phyloP scores from a whole-genome alignment of 176 grass and related monocot genomes.

The Musa itinerans region DNA sequence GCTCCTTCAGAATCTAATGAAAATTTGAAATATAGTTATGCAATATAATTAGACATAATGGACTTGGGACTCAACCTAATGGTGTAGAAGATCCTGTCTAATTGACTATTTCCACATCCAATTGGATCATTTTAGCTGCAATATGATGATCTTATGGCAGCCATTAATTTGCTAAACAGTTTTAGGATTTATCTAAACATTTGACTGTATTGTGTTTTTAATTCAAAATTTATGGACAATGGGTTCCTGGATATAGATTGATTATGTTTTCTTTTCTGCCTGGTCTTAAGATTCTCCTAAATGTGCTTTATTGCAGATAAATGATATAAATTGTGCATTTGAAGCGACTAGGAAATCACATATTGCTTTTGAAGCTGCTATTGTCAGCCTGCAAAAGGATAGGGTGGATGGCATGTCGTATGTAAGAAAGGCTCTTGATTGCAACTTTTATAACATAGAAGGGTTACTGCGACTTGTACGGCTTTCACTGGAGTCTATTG shows the following conservation, averaged over 20 bases:
- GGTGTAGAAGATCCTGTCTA: too few species aligned
- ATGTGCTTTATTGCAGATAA: conserved; percentile 34
- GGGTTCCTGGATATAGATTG: background rate
- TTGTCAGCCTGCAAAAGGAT: conserved; percentile 24
- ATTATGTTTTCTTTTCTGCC: background rate
- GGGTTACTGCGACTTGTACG: conserved; percentile 57
- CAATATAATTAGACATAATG: too few species aligned
- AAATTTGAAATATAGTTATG: too few species aligned
- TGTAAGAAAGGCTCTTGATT: conserved; percentile 59
- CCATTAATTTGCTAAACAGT: too few species aligned
- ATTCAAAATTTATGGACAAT: background rate
- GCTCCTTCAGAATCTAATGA: too few species aligned
- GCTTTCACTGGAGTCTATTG: conserved; percentile 58
- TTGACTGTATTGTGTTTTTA: background rate
- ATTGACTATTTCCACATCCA: too few species aligned
- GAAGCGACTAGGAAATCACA: conserved; percentile 74
- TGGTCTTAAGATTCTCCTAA: background rate
- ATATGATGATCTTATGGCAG: too few species aligned
- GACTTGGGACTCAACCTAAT: too few species aligned
- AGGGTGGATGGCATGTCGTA: conserved; percentile 37
- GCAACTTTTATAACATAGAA: conserved; percentile 62
- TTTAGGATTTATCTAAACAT: too few species aligned
- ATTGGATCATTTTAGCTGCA: too few species aligned
- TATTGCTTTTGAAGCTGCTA: conserved; percentile 40
- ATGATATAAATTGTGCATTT: conserved; percentile 73